Percentiles rank a stretch among this genome's conserved stretches.
Conservation (phyloP, 139 green algal species). For the Chlorella sp. region DNA sequence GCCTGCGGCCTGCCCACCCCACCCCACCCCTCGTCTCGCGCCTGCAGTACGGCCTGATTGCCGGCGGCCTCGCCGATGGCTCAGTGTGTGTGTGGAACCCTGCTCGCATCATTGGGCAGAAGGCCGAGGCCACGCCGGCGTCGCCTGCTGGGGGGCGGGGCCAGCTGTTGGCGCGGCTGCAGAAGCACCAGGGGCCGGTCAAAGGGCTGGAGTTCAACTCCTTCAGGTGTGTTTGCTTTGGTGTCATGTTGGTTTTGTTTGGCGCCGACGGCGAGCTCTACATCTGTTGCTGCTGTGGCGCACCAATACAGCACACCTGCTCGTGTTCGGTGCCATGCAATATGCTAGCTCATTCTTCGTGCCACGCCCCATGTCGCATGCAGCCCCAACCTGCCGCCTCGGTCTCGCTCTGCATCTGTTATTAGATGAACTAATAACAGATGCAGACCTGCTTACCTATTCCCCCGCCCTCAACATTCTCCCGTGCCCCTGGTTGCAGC, state of each 20-base stretch:
- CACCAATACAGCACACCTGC: no score
- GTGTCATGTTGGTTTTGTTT: not conserved
- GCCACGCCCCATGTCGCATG: no score
- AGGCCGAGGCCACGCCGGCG: constrained; percentile 29
- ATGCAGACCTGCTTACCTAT: no score
- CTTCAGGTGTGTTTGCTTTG: constrained; percentile 42
- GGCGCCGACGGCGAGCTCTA: no score
- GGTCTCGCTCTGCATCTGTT: no score
- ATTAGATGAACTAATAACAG: no score
- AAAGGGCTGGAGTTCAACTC: constrained; percentile 94
- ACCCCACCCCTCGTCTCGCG: not conserved
- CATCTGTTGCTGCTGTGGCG: no score
- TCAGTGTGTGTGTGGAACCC: constrained; percentile 94
- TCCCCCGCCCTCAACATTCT: no score
- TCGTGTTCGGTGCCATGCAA: no score
- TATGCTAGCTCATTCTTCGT: no score
- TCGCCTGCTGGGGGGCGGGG: constrained; percentile 41
- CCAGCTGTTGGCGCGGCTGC: constrained; percentile 74
- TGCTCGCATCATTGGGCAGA: constrained; percentile 69
- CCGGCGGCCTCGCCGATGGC: constrained; percentile 93
- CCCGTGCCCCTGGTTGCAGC: constrained; percentile 40
- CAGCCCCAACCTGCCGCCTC: no score
- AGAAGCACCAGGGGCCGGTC: constrained; percentile 86
- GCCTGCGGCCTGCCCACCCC: no score
- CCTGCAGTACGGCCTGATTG: constrained; percentile 87